phyloP scores from a whole-genome alignment of 371 early-diverging fungal genomes.

The Polyrhizophydium stewartii region DNA sequence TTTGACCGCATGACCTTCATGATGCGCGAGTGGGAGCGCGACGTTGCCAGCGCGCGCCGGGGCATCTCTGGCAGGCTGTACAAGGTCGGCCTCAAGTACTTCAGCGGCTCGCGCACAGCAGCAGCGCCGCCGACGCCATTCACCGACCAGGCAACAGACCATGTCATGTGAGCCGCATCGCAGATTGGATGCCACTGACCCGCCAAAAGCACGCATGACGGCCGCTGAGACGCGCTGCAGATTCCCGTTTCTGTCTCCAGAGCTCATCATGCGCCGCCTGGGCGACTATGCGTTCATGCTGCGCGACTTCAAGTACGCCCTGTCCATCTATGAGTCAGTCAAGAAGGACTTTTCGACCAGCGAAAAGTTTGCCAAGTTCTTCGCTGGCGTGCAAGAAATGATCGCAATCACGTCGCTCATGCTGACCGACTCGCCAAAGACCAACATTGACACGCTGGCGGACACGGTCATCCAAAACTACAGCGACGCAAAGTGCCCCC shows the following conservation, averaged over 20 bases:
- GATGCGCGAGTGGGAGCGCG: conserved; percentile 4
- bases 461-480: conserved; percentile 75
- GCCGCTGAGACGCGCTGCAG: conserved; percentile 18
- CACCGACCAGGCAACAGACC: background rate
- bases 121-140: background rate
- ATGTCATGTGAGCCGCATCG: conserved; percentile 5
- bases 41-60: conserved; percentile 78
- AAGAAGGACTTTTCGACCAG: conserved; percentile 76
- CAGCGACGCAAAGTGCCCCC: conserved; percentile 56
- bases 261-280: conserved; percentile 84
- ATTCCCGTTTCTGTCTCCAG: conserved; percentile 76
- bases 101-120: conserved; percentile 45
- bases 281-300: conserved; percentile 97
- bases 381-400: conserved; percentile 68
- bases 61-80: conserved; percentile 89
- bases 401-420: conserved; percentile 78
- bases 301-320: conserved; percentile 85
- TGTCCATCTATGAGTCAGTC: conserved; percentile 80
- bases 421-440: conserved; percentile 7
- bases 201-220: conserved; percentile 3
- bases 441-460: conserved; percentile 63
- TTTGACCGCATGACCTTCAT: conserved; percentile 6
- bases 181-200: conserved; percentile 9
- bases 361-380: conserved; percentile 22
- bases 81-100: conserved; percentile 74